Percentiles rank a stretch among this genome's conserved stretches.
Evolutionary conservation across 192 early-diverging fungal species (phyloP).

Genomic region (Diversispora epigaea): DNA sequence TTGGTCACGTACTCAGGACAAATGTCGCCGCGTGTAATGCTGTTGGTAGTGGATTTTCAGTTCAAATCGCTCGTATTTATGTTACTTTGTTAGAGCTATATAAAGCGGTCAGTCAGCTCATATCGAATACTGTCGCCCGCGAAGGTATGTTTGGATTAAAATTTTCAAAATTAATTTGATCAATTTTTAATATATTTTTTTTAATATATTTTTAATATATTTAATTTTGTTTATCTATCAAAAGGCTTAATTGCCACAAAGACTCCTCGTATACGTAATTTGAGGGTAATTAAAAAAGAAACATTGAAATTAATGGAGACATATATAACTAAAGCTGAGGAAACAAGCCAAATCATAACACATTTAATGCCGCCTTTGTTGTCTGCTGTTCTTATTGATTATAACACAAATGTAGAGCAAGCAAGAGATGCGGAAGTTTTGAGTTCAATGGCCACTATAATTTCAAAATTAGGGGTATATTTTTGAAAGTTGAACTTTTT

Average conservation of each 20-base stretch:
- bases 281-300: conserved; percentile 97
- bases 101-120: conserved; percentile 79
- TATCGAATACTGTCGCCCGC: conserved; percentile 73
- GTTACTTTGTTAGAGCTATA: conserved; percentile 91
- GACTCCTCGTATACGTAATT: conserved; percentile 83
- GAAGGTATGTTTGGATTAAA: conserved; percentile 48
- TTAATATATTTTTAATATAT: too few relatives aligned
- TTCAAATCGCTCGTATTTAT: conserved; percentile 88
- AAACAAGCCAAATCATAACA: conserved; percentile 72
- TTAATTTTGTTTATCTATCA: too few relatives aligned
- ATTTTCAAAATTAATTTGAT: too few relatives aligned
- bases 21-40: conserved; percentile 91
- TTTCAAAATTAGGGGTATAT: conserved; percentile 72
- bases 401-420: conserved; percentile 80
- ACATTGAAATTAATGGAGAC: conserved; percentile 89
- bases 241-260: conserved; percentile 84
- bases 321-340: conserved; percentile 86
- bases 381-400: conserved; percentile 87
- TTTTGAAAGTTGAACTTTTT: neutral
- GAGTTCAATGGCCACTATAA: conserved; percentile 87
- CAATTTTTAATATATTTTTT: too few relatives aligned
- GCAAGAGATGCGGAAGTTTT: conserved; percentile 96
- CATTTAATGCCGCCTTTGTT: conserved; percentile 91
- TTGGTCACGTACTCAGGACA: conserved; percentile 92
- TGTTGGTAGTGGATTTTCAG: conserved; percentile 82